Evolutionary conservation across 257 asterid genomes (phyloP).

Genomic region (Solanum rostratum): DNA sequence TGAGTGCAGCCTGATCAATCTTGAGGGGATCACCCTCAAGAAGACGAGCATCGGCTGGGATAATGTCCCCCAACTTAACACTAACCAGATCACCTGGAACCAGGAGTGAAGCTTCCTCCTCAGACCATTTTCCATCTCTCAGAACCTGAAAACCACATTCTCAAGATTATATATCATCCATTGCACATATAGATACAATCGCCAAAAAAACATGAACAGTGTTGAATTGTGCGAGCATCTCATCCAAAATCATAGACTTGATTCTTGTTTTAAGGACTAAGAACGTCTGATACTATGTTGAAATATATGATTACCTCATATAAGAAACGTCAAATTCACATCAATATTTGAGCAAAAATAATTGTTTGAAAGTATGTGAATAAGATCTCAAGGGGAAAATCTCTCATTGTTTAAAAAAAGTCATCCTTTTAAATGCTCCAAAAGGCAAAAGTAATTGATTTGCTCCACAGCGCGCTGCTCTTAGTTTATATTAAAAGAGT

Average conservation of each 20-base stretch:
- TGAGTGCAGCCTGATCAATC: slow-evolving; percentile 76
- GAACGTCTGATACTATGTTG: not conserved
- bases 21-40: slow-evolving; percentile 76
- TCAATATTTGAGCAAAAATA: too few species aligned
- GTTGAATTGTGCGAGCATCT: not conserved
- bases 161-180: not conserved
- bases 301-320: not conserved
- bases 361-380: too few species aligned
- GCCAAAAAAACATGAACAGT: not conserved
- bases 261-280: not conserved
- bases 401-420: too few species aligned
- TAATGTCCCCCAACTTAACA: slow-evolving; percentile 68
- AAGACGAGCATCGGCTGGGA: slow-evolving; percentile 81
- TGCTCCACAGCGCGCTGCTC: too few species aligned
- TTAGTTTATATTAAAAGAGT: too few species aligned
- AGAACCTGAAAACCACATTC: slow-evolving; percentile 23
- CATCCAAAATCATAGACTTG: not conserved
- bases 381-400: too few species aligned
- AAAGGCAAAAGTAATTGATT: too few species aligned
- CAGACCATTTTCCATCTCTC: slow-evolving; percentile 68
- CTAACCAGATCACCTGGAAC: slow-evolving; percentile 80
- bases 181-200: not conserved
- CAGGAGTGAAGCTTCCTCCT: slow-evolving; percentile 65
- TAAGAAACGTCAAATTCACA: too few species aligned
- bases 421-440: too few species aligned